A percentile compares a stretch with the other conserved stretches of the same genome.
Conservation (phyloP, 2,329 filamentous ascomycete species). For the Talaromyces sp. region DNA sequence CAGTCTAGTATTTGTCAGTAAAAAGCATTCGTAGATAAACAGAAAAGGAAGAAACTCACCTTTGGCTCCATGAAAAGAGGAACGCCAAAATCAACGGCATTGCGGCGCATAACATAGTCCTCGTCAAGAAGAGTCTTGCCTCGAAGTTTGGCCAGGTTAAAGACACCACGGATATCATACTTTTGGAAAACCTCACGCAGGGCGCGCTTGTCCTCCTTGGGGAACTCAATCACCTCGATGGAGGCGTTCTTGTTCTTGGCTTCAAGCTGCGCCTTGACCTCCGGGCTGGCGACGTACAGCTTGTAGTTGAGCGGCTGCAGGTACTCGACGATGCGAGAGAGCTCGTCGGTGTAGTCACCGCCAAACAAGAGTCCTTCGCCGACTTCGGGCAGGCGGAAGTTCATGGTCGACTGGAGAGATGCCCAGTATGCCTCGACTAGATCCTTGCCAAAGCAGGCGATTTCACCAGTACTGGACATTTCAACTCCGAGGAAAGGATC, state of each 20-base stretch:
- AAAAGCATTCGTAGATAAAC: not conserved
- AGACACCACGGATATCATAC: slow-evolving; percentile 91
- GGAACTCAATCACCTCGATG: slow-evolving; percentile 93
- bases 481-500: slow-evolving; percentile 97
- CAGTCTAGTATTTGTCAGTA: slow-evolving; percentile 57
- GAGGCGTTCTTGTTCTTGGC: slow-evolving; percentile 58
- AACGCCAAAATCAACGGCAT: slow-evolving; percentile 96
- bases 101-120: slow-evolving; percentile 97
- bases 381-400: slow-evolving; percentile 93
- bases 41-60: slow-evolving; percentile 49
- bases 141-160: slow-evolving; percentile 82
- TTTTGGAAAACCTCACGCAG: slow-evolving; percentile 93
- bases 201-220: slow-evolving; percentile 89
- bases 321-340: slow-evolving; percentile 78
- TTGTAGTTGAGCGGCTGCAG: slow-evolving; percentile 88
- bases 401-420: slow-evolving; percentile 94
- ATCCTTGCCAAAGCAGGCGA: slow-evolving; percentile 96
- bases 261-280: slow-evolving; percentile 81
- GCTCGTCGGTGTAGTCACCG: slow-evolving; percentile 66
- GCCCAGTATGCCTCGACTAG: slow-evolving; percentile 97
- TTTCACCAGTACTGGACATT: slow-evolving; percentile 95
- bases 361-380: slow-evolving; percentile 94
- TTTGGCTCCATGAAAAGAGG: slow-evolving; percentile 98
- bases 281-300: slow-evolving; percentile 75
- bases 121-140: slow-evolving; percentile 82